These are phyloP conservation scores for Cladophialophora carrionii DNA, from an alignment of 2,329 filamentous ascomycete genomes.

Conservation along the genomic window DNA sequence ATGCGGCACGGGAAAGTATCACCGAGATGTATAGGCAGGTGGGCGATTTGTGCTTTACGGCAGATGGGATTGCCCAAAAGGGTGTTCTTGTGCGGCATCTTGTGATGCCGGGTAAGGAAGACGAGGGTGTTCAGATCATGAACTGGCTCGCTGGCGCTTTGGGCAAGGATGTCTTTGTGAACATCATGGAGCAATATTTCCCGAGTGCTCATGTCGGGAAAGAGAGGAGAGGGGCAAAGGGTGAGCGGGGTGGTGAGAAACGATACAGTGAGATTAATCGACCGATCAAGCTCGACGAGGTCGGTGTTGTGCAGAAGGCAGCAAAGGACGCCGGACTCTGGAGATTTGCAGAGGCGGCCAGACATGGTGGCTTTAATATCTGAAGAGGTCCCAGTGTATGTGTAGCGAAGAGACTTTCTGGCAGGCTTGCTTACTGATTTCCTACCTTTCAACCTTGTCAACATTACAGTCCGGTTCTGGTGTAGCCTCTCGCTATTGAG, in stretches of 20 bases:
- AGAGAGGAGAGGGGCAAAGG: constrained; percentile 49
- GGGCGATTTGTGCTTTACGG: constrained; percentile 79
- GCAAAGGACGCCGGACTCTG: constrained; percentile 74
- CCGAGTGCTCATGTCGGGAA: constrained; percentile 82
- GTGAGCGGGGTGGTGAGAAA: constrained; percentile 55
- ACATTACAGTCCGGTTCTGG: too few relatives aligned
- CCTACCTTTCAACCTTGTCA: background rate
- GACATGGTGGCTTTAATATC: constrained; percentile 60
- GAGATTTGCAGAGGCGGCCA: constrained; percentile 71
- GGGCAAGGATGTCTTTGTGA: constrained; percentile 74
- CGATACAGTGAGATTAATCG: constrained; percentile 79
- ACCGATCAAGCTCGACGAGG: constrained; percentile 65
- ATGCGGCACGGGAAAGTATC: constrained; percentile 74
- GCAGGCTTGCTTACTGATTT: background rate
- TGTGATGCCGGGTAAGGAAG: constrained; percentile 80
- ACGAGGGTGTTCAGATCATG: constrained; percentile 74
- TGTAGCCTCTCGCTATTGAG: too few relatives aligned
- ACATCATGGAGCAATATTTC: constrained; percentile 88
- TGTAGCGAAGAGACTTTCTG: background rate
- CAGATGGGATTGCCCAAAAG: constrained; percentile 77
- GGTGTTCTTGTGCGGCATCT: constrained; percentile 77
- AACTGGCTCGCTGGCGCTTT: constrained; percentile 73
- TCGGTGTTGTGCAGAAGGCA: constrained; percentile 67
- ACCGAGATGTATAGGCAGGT: constrained; percentile 80
- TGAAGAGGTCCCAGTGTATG: constrained; percentile 34